Percentiles rank a stretch among this genome's conserved stretches.
These are phyloP conservation scores for baker's yeast (Saccharomyces cerevisiae) DNA, from an alignment of 805 yeast genomes.

Conservation along the genomic window DNA sequence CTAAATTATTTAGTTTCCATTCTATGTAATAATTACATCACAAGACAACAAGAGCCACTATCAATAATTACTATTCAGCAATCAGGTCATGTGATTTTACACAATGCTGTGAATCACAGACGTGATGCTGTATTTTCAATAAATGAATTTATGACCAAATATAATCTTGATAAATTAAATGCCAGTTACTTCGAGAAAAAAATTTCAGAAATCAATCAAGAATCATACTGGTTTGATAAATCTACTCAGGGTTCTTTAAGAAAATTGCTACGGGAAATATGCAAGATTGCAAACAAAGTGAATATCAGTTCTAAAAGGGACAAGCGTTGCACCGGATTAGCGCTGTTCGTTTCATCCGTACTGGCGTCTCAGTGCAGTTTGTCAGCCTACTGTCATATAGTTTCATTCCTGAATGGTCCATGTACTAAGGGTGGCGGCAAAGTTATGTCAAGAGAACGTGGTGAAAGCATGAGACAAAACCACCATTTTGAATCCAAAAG, in stretches of 20 bases:
- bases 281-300: background rate
- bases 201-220: background rate
- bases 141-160: background rate
- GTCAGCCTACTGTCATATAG: conserved; percentile 1
- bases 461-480: conserved; percentile 14
- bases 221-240: background rate
- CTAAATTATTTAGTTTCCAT: background rate
- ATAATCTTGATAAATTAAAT: background rate
- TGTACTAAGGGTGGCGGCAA: conserved; percentile 21
- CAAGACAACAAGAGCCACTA: background rate
- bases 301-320: conserved; percentile 3
- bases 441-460: conserved; percentile 11
- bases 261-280: background rate
- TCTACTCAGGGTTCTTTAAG: background rate
- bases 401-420: conserved; percentile 16
- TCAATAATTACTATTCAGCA: background rate
- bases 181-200: background rate
- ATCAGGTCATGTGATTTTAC: background rate
- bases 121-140: background rate
- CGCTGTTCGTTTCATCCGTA: conserved; percentile 11
- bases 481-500: conserved; percentile 8
- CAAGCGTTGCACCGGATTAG: conserved; percentile 14
- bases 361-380: background rate
- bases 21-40: background rate
- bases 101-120: background rate